Base-by-base conservation (phyloP, 192 early-diverging fungal species). In the Gorgonomyces haynaldii region DNA sequence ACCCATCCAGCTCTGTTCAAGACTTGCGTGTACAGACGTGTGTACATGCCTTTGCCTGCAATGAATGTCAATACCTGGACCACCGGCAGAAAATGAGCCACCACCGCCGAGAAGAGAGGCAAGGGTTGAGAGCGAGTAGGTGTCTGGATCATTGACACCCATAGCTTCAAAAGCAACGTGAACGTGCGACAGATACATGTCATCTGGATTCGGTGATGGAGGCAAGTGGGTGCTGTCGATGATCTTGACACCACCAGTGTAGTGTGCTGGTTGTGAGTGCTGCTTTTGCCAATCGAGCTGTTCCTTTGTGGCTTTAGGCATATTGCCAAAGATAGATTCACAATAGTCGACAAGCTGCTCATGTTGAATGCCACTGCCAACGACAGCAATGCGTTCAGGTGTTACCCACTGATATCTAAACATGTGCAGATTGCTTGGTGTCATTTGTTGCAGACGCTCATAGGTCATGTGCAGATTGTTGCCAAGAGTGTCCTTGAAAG, bases 21-120 rank as follows among this genome's bases (percentile, higher is more conserved):
- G 1, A 98, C 91, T 30, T 89, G 83, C 9, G 87, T 94, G 60
- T 92, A 98, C 24, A 98, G 72, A 2, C 91, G 79, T 34, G 91
- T 93, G 74, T 98, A 92, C 91, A 98, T 95, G 42, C 95, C 95
- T 67, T 98, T 95, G 2, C 94, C 91, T 21, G 9, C 5, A 41
- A 41, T 41, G 10, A 24, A 19, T 0, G 13, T 24, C 5, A 10
- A 19, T 41, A 24, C 46, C 46, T 1, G 95, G 95, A 5, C 95
- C 95, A 48, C 95, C 95, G 0, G 95, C 95, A 9, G 85, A 88
- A 58, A 98, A 98, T 1, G 87, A 88, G 3, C 90, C 89, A 31
- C 95, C 95, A 25, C 95, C 95, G 20, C 95, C 95, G 59, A 98
- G 73, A 25, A 98, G 66, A 44, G 85, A 76, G 45, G 91, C 84